Base-by-base conservation (phyloP, 2,329 filamentous ascomycete genomes). In the Colletotrichum sidae region DNA sequence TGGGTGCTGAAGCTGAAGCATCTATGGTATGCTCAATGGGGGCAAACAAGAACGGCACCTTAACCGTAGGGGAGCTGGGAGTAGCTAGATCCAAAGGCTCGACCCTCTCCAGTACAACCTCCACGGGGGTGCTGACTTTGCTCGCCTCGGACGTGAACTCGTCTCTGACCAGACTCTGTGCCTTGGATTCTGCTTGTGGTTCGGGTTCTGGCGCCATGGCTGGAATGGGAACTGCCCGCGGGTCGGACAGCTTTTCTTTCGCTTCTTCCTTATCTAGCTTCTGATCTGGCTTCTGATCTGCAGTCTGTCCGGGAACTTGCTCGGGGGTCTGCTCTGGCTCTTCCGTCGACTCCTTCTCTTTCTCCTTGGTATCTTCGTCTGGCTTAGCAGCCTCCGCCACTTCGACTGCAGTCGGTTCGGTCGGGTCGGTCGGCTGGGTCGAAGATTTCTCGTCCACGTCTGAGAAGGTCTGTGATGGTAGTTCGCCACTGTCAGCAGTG, bases 21-120 rank as follows among this genome's bases (percentile, higher is more conserved):
- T 67, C 57, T 13, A 17, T 56, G 33, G 34, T 25, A 59, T 57
- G 55, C 8, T 70, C 54, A 10, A 63, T 51, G 12, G 70, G 50
- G 9, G 45, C 35, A 11, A 56, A 39, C 2, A 52, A 37, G 15
- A 66, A 45, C n/a, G 65, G 44, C 25, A 71, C 65, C 33, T 74
- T 72, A 4, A 41, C 69, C 3, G 69, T 68, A 4, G 77, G 76
- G 1, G 78, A 77, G 53, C 71, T 73, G 1, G 77, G 74, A 3
- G 78, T 79, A 6, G 83, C 83, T 13, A 87, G 73, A 65, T 88
- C 84, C 6, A 86, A 72, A 2, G 83, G 80, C 52, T 85, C 83
- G 1, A 84, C 79, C 60, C 81, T 77, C 17, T 84, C 82, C 2
- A 84, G 74, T n/a, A 75, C 74, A 3, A 70, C 74, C 52, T 80